phyloP scores from a whole-genome alignment of 2,329 filamentous ascomycete species.

The Pseudopyrenochaeta lycopersici region DNA sequence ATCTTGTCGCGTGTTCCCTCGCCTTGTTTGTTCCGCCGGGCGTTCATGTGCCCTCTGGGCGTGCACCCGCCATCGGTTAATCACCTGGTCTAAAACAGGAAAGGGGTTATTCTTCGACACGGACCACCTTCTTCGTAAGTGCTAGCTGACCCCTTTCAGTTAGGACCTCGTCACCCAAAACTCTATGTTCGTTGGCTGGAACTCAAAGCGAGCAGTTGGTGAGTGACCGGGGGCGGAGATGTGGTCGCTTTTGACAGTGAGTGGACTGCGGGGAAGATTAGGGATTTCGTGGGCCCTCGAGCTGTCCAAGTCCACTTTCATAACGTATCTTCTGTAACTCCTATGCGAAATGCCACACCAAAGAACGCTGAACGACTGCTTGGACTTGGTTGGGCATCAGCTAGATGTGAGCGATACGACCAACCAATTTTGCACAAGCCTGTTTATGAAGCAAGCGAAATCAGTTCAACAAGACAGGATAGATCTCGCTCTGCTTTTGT shows the following conservation, averaged over 20 bases:
- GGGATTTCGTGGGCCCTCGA: neutral
- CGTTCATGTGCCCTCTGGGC: constrained; percentile 1
- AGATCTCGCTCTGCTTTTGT: too few species aligned
- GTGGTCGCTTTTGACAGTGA: neutral
- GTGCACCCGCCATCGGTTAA: neutral
- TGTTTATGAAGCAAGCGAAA: too few species aligned
- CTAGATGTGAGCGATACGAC: too few species aligned
- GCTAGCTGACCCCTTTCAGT: neutral
- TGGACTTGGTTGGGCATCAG: too few species aligned
- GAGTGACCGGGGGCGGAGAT: neutral
- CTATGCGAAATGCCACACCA: too few species aligned
- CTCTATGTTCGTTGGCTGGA: neutral
- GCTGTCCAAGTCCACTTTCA: too few species aligned
- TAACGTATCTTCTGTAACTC: too few species aligned
- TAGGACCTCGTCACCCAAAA: neutral
- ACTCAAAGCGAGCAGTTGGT: neutral
- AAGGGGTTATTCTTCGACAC: neutral
- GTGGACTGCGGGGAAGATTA: neutral
- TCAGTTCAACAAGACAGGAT: too few species aligned
- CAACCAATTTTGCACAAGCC: too few species aligned
- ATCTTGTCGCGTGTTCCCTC: neutral
- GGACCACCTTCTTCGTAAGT: neutral
- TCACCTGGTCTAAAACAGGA: neutral
- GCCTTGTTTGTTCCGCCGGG: neutral
- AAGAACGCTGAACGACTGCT: too few species aligned